Conservation (phyloP, 805 yeast species). For the Myxozyma sirexii region DNA sequence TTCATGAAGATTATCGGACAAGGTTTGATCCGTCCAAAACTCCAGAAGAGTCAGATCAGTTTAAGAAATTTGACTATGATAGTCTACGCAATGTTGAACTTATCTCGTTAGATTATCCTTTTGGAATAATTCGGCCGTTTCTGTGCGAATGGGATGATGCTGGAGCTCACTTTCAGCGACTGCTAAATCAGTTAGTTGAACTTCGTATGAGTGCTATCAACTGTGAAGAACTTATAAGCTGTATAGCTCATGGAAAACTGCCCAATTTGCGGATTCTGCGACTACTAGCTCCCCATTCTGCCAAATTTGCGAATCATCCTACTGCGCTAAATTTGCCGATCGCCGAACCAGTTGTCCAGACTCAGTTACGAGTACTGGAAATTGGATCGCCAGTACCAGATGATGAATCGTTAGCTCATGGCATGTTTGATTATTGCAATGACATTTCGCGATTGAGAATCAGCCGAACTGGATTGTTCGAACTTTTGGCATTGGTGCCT, state of each 20-base stretch:
- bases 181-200: background rate
- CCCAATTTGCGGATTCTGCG: background rate
- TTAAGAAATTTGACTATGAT: background rate
- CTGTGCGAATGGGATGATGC: background rate
- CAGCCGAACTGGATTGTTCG: background rate
- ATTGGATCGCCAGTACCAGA: conserved; percentile 5
- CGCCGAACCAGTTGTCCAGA: background rate
- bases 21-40: background rate
- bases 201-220: conserved; percentile 3
- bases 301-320: background rate
- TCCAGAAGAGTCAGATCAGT: background rate
- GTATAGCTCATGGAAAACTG: background rate
- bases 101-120: conserved; percentile 1
- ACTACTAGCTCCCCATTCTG: conserved; percentile 3
- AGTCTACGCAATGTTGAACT: background rate
- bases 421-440: background rate
- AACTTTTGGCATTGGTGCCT: background rate
- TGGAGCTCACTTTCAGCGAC: background rate
- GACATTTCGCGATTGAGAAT: background rate
- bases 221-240: background rate
- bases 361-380: background rate
- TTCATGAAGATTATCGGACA: conserved; percentile 2
- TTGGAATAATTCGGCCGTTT: background rate
- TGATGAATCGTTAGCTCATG: background rate
- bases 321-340: background rate